Evolutionary conservation across 768 basidiomycete species (phyloP), one percentile per base, ranked within the genome.

Genomic region (Boletellus ananiceps): DNA sequence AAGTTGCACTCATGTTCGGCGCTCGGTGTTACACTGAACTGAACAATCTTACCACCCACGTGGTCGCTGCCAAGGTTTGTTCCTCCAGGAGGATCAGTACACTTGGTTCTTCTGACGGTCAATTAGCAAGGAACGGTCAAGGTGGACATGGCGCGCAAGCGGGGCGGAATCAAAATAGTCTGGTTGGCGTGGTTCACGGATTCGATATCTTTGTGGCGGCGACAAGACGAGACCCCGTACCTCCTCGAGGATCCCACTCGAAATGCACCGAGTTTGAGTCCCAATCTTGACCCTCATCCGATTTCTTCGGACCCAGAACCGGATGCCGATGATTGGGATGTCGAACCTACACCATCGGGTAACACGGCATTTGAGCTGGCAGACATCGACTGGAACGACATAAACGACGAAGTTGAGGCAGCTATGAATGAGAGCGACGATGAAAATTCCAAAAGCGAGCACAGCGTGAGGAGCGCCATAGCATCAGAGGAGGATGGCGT

Each of bases 121-220:
- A 41, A 27, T 40, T 60, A 94, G 90, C 82, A 82, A 52, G 89
- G 90, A 31, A 97, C 95, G 0, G 85, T 86, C 56, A 99, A 99
- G 70, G 93, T 95, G 1, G 86, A 93, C 62, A 73, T 77, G 46
- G 93, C 93, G 1, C 79, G 86, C 36, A 80, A 80, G 61, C 79
- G 81, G n/a, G 82, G 84, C 6, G 80, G 80, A 19, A 81, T 89
- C 62, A 83, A 86, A 63, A 82, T 97, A 52, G 92, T 98, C 16
- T 89, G 88, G 82, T 68, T 88, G 8, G 74, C 79, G 8, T 99
- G 95, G 95, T 87, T 98, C 61, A 83, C 80, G 29, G 88, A 94
- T 64, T 92, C 86, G 11, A 72, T 94, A 49, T 85, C 88, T n/a
- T 72, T 84, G n/a, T 97, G 95, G 93, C 71, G 71, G 46, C 81